These are phyloP conservation scores for Chimonanthus praecox DNA, from an alignment of 164 flowering plant genomes.

Conservation along the genomic window DNA sequence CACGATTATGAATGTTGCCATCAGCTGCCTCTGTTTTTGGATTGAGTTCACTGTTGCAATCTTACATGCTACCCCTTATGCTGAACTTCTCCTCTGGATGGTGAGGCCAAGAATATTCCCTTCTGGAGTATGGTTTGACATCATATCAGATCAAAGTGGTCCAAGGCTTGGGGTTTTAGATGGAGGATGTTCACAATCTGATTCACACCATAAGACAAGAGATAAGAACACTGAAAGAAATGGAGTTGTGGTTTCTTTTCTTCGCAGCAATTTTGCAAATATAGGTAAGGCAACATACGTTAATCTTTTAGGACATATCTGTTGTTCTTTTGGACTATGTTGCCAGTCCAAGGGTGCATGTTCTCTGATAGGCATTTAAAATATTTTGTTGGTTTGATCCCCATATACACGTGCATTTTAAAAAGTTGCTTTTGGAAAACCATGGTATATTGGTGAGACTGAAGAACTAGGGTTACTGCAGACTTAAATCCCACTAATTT, in stretches of 20 bases:
- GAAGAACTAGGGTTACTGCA: too few species aligned
- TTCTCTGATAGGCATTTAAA: neutral
- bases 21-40: constrained; percentile 39
- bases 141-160: constrained; percentile 22
- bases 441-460: neutral
- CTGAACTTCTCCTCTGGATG: constrained; percentile 66
- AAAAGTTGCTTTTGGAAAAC: too few species aligned
- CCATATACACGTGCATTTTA: neutral
- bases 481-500: neutral
- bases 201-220: constrained; percentile 8
- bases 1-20: constrained; percentile 47
- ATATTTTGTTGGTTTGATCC: neutral
- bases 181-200: constrained; percentile 12
- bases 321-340: neutral
- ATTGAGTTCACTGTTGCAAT: constrained; percentile 57
- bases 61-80: constrained; percentile 78
- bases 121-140: constrained; percentile 81
- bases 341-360: too few species aligned
- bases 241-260: constrained; percentile 38
- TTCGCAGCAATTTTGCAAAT: constrained; percentile 51
- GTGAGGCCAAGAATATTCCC: constrained; percentile 67
- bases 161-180: constrained; percentile 4
- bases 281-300: constrained; percentile 32
- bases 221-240: constrained; percentile 14
- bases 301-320: neutral